Evolutionary conservation across 306 rosid genomes (phyloP), one percentile per base, ranked within the genome.

Genomic region (Oxytropis ochrocephala): DNA sequence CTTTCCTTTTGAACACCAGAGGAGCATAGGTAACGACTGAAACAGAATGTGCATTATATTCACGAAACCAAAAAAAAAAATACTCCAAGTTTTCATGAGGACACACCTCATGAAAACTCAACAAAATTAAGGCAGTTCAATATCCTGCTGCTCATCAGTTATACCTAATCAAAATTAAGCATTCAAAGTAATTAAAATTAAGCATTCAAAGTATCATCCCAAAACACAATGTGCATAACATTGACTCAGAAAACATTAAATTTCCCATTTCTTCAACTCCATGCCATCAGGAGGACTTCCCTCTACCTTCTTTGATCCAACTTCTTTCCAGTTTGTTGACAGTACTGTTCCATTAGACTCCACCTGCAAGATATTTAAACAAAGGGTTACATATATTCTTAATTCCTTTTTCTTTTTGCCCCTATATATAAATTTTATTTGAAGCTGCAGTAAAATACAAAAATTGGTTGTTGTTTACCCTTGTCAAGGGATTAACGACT

Each of bases 231-330:
- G 27, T 18, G 36, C 46, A 49, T 57, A 27, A 53, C 57, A 49
- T 9, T 16, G 43, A 54, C 16, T 10, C 51, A 50, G 52, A n/a
- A n/a, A 43, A 14, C 7, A 52, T 59, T 63, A 94, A 80, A 63
- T 73, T 79, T 89, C 91, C 97, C 97, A 94, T 72, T 89, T 91
- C 83, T 80, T 94, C 88, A 94, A 58, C 82, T 91, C 97, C 96
- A 94, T 94, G 53, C 99, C 99, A 73, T 94, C 96, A 11, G 97
- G 99, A 39, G 99, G 91, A 58, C 96, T 94, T 79, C 97, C 96
- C 77, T 94, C 97, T 0, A 94, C 97, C 84, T 87, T 88, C 89
- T 88, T 94, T 36, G 76, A 30, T 19, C 99, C 97, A 48, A 94
- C 99, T 82, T 94, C 99, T 57, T 89, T 94, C 99, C 99, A 94